Evolutionary conservation across 345 rosid species (phyloP), one percentile per base, ranked within the genome.

Genomic region (Eucalyptus marginata): DNA sequence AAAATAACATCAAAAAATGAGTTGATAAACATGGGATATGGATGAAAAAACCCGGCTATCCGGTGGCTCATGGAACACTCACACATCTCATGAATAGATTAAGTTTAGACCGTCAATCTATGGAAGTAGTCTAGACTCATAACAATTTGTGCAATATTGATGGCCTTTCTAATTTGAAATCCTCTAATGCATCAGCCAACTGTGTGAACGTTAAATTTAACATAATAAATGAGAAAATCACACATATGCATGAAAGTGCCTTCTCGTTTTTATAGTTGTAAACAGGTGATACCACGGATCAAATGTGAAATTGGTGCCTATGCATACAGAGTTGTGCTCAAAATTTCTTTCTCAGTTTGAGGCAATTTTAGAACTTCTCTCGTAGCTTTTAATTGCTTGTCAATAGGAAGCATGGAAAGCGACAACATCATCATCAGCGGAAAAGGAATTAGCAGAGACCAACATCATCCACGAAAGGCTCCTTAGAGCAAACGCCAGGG

Each of bases 401-500:
- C 46, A 10, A 40, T 24, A 76, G 84, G 84, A 40, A 40, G 29
- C 84, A 76, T 76, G 84, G 84, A 76, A 40, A 76, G 84, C 24
- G 15, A 40, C 47, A 40, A 40, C 47, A 40, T 40, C 84, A 40
- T 40, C 83, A 40, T 40, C 84, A 40, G 27, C 47, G 15, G 84
- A 40, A 76, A 44, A 20, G 29, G 47, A 40, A 2, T 40, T 76
- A 76, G 29, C 84, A 76, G 84, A 76, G 84, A 76, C 47, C 84
- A 20, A 76, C 83, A 76, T 40, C 84, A 76, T 94, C 51, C 95
- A 93, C 49, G 98, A 94, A 90, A 95, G 98, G 93, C 59, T 97
- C 22, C 91, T 95, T 40, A 94, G 86, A 88, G 95, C 81, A 49
- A 97, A 94, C 89, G 89, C 95, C 89, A 92, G 90, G 89, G 99